Base-by-base conservation (phyloP, 2,329 filamentous ascomycete genomes). In the Penicillium sp. region DNA sequence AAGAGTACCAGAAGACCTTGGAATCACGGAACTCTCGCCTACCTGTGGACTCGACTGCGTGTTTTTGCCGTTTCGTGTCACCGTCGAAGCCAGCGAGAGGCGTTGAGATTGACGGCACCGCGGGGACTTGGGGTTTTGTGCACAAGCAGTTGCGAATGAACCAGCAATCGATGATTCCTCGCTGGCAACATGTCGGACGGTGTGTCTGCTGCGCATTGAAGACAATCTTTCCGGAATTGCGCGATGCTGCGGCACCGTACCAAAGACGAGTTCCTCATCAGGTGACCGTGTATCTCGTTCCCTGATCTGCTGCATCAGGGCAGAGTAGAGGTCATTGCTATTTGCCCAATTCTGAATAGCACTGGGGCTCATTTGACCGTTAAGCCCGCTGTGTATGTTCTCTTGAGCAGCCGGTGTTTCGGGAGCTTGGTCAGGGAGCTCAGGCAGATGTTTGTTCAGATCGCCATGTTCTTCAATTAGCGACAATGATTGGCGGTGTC, bases 401-500 rank as follows among this genome's bases (percentile, higher is more conserved):
- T 11, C 18, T 18, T 18, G 29, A 8, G 29, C 29, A 8, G 29
- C 8, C 3, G 11, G 7, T 32, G 8, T 32, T 11, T 32, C 29
- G 1, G 41, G 25, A 38, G 28, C 26, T 27, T 33, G 12, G 9
- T 25, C 25, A 29, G 51, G 46, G 4, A 45, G 33, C 11, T 41
- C 39, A 11, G 50, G 47, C 4, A 52, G 25, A 33, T 46, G 46
- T 3, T 45, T 53, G 39, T 65, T 56, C 18, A 60, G 54, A 33
- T 58, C 63, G 2, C 61, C 66, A 49, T 69, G 61, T 48, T 76
- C 73, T 43, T 72, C 61, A 28, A 76, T 73, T 33, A 74, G 66
- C 9, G 71, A 73, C 24, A 75, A 55, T 8, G 66, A 63, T 46
- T 70, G 68, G 9, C 61, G 60, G 37, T 68, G 64, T 5, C 62